A percentile compares a stretch with the other conserved stretches of the same genome.
phyloP scores from a whole-genome alignment of 176 grass and related monocot genomes.

The Oropetium thomaeum region DNA sequence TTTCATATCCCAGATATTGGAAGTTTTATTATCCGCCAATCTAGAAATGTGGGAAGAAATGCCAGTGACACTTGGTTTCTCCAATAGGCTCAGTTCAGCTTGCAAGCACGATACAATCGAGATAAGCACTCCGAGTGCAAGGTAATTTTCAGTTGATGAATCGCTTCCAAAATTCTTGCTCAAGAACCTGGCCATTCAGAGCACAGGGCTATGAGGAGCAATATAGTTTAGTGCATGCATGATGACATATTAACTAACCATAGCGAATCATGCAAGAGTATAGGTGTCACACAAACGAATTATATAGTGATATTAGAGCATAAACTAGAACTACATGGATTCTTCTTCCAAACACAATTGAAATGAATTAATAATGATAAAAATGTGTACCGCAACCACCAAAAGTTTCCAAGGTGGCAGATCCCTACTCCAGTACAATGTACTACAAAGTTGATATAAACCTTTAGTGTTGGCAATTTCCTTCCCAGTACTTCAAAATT shows the following conservation, averaged over 20 bases:
- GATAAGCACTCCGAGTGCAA: slow-evolving; percentile 53
- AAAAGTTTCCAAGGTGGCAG: background rate
- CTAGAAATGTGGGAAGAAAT: slow-evolving; percentile 34
- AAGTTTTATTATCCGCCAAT: slow-evolving; percentile 39
- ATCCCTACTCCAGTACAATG: background rate
- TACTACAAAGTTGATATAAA: background rate
- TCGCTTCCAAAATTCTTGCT: slow-evolving; percentile 50
- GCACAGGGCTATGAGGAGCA: slow-evolving; percentile 17
- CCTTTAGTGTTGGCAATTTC: background rate
- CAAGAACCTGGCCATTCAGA: slow-evolving; percentile 45
- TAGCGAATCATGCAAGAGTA: background rate
- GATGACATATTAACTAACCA: slow-evolving; percentile 10
- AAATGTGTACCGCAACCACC: background rate
- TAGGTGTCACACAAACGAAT: background rate
- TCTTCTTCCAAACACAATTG: background rate
- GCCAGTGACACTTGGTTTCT: slow-evolving; percentile 48
- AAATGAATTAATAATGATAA: background rate
- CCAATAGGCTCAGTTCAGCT: slow-evolving; percentile 53
- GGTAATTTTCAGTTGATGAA: slow-evolving; percentile 55
- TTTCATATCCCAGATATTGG: slow-evolving; percentile 74
- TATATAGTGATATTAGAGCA: background rate
- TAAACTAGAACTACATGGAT: background rate
- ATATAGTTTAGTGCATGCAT: background rate
- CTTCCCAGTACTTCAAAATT: background rate
- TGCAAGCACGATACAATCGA: slow-evolving; percentile 64